Evolutionary conservation across 371 early-diverging fungal genomes (phyloP).

Genomic region (Mucor velutinosus): DNA sequence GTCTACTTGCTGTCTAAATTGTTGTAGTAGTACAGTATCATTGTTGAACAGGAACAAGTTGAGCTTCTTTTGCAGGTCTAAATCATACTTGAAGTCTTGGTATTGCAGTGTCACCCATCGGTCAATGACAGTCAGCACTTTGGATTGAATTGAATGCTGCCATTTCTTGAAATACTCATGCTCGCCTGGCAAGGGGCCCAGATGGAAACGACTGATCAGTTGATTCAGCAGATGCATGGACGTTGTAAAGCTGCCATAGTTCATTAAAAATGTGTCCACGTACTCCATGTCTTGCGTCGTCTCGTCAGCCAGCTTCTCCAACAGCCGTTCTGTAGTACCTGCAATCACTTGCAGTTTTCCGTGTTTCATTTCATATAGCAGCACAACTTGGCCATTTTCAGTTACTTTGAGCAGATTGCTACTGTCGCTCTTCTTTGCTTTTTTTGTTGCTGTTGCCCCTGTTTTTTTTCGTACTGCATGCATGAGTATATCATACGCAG

Average conservation of each 20-base stretch:
- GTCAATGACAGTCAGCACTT: conserved; percentile 60
- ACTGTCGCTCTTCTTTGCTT: conserved; percentile 6
- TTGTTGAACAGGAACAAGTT: conserved; percentile 13
- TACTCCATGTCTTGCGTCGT: conserved; percentile 65
- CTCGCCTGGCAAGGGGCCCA: conserved; percentile 48
- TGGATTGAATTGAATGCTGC: conserved; percentile 58
- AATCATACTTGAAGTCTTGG: conserved; percentile 58
- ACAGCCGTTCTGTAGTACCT: conserved; percentile 56
- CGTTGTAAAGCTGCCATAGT: conserved; percentile 59
- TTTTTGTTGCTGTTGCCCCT: conserved; percentile 2
- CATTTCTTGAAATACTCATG: conserved; percentile 55
- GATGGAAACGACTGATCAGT: conserved; percentile 56
- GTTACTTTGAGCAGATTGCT: conserved; percentile 34
- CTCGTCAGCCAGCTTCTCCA: conserved; percentile 62
- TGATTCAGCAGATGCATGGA: conserved; percentile 54
- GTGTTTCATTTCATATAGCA: conserved; percentile 53
- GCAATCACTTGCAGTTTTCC: conserved; percentile 60
- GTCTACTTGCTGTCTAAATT: conserved; percentile 9
- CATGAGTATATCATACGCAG: neutral
- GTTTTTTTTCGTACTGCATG: neutral
- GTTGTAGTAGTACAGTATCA: neutral
- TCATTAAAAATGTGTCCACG: conserved; percentile 60
- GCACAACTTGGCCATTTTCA: conserved; percentile 45
- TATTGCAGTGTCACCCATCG: conserved; percentile 67
- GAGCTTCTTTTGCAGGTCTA: conserved; percentile 22